Evolutionary conservation across 2,329 filamentous ascomycete species (phyloP).

Genomic region (Hymenoscyphus albidus): DNA sequence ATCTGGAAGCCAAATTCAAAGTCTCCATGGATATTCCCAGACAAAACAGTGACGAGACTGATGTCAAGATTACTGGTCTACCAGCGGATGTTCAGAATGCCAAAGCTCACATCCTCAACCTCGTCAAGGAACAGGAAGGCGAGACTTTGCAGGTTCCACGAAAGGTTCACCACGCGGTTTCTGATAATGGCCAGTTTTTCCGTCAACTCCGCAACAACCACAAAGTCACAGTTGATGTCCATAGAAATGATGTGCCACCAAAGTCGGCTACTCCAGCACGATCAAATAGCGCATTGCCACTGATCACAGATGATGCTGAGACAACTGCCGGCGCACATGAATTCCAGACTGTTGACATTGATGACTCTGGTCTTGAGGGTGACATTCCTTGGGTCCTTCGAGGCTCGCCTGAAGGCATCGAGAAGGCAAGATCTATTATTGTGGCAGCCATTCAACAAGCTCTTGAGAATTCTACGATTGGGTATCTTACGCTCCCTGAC

Average conservation of each 20-base stretch:
- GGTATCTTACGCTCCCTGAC: constrained; percentile 84
- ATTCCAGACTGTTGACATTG: constrained; percentile 73
- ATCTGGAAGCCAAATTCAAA: constrained; percentile 80
- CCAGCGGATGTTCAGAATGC: constrained; percentile 77
- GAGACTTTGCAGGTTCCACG: constrained; percentile 83
- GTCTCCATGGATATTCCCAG: constrained; percentile 88
- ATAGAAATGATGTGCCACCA: constrained; percentile 70
- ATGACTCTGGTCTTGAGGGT: constrained; percentile 51
- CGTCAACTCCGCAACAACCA: constrained; percentile 80
- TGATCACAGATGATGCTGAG: constrained; percentile 85
- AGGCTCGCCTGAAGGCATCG: constrained; percentile 71
- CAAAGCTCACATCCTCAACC: constrained; percentile 74
- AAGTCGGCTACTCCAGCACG: constrained; percentile 57
- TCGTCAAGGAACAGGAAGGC: constrained; percentile 82
- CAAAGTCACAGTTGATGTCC: constrained; percentile 88
- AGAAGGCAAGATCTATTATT: constrained; percentile 75
- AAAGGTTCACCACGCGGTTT: constrained; percentile 76
- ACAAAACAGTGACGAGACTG: constrained; percentile 78
- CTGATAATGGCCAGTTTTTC: constrained; percentile 92
- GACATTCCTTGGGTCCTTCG: constrained; percentile 88
- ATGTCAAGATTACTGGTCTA: constrained; percentile 79
- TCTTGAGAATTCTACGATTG: constrained; percentile 65
- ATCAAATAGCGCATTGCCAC: constrained; percentile 64
- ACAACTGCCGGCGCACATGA: constrained; percentile 65
- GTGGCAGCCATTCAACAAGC: constrained; percentile 70